Conservation (phyloP, 495 filamentous ascomycete genomes). For the Pseudoneurospora amorphoporcata region DNA sequence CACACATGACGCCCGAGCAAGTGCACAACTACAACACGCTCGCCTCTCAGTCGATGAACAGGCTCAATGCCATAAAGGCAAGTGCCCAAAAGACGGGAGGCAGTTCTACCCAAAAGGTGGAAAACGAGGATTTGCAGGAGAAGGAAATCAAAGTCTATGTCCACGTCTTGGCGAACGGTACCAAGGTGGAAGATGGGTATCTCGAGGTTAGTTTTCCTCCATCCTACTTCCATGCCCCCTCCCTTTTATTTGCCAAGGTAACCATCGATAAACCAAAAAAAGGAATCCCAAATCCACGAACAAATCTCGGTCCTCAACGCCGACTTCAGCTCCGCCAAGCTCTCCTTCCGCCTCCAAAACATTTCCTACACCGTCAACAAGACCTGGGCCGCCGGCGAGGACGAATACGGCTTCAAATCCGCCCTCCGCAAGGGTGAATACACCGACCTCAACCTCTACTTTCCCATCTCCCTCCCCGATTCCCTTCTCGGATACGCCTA, state of each 20-base stretch:
- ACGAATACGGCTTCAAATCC: neutral
- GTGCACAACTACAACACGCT: neutral
- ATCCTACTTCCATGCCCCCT: neutral
- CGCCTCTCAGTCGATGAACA: neutral
- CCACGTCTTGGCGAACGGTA: conserved; percentile 3
- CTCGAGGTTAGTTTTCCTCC: neutral
- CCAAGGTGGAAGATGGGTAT: conserved; percentile 1
- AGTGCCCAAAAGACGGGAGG: neutral
- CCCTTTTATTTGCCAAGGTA: neutral
- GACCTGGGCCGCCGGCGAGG: neutral
- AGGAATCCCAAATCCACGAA: neutral
- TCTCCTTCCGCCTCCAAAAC: conserved; percentile 2
- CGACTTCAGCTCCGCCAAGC: neutral
- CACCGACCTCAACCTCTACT: neutral
- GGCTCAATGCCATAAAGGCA: neutral
- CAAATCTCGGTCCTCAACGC: conserved; percentile 3
- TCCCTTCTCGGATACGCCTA: conserved; percentile 30
- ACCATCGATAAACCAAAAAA: neutral
- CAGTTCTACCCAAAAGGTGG: neutral
- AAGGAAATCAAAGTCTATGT: neutral
- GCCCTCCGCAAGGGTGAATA: neutral
- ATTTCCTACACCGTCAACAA: neutral
- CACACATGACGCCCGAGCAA: neutral
- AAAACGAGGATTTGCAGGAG: neutral
- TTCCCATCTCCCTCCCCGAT: neutral